Base-by-base conservation (phyloP, 1,284 basidiomycete species). In the Tilletia horrida region DNA sequence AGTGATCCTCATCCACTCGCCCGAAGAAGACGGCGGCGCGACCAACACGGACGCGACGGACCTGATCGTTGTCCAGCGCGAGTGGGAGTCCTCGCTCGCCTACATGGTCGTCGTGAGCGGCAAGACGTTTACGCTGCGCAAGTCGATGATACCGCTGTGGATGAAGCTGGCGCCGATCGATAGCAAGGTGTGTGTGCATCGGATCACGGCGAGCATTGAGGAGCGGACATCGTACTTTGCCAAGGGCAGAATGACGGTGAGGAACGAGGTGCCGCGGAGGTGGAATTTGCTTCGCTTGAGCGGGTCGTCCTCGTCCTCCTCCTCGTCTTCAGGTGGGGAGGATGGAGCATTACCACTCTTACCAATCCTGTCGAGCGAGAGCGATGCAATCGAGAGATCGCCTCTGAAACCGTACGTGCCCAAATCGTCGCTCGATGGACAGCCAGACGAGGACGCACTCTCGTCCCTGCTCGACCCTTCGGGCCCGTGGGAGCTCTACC, bases 1-100 rank as follows among this genome's bases (percentile, higher is more conserved):
- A 63, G 89, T 97, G 16, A 85, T 85, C 0, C 86, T 96, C 59
- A 87, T 97, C 40, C 86, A 90, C 23, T 87, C 86, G 62, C 92
- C 92, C 6, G 73, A 83, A 64, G 79, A 83, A 78, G 82, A 84
- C 27, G 55, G 55, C 29, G 78, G 77, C 43, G 72, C 77, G 43
- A 40, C 35, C 35, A 40, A 40, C 35, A 40, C 35, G 35, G 92
- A 94, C 76, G 90, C 90, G 71, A 87, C 85, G 3, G 91, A 91
- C 77, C 85, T 89, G 74, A 89, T 97, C 69, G 86, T 93, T 62
- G 88, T 97, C 14, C 91, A 96, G 80, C 85, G 92, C 27, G 88
- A 90, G 74, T 98, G 94, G 94, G 94, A 97, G 69, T 87, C 89
- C 68, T 90, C 96, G 80, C 85, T 97, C 78, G 89, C 92, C 73